Evolutionary conservation across 371 early-diverging fungal species (phyloP).

Genomic region (Dinochytrium kinnereticum): DNA sequence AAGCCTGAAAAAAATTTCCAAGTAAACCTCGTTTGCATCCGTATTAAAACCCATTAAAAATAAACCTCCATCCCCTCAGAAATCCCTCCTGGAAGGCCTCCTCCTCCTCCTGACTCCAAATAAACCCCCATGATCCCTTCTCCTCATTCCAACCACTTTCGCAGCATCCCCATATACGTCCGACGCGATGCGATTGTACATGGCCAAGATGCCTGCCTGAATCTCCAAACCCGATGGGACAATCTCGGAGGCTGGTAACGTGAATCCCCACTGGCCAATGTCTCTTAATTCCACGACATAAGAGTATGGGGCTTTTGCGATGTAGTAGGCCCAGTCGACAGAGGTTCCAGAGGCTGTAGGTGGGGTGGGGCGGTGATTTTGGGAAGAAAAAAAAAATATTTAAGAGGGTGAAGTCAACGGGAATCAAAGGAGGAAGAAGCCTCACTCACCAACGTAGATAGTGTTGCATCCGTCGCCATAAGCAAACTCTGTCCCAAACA

Average conservation of each 20-base stretch:
- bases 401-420: neutral
- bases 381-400: neutral
- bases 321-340: conserved; percentile 14
- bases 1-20: no score
- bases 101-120: no score
- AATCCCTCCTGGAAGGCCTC: conserved; percentile 41
- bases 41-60: conserved; percentile 42
- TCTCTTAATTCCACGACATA: conserved; percentile 34
- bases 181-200: neutral
- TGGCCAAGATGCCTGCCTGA: neutral
- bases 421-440: neutral
- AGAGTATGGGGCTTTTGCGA: conserved; percentile 4
- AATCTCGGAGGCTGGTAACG: conserved; percentile 41
- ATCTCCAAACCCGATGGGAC: conserved; percentile 30
- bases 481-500: conserved; percentile 13
- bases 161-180: neutral
- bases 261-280: conserved; percentile 37
- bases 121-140: neutral
- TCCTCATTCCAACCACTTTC: neutral
- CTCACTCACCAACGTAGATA: conserved; percentile 15
- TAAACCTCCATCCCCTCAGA: neutral
- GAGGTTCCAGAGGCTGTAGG: conserved; percentile 24
- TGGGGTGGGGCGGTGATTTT: neutral
- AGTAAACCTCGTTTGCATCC: conserved; percentile 59
- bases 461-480: conserved; percentile 6